Evolutionary conservation across 2,329 filamentous ascomycete genomes (phyloP).

Genomic region (Stagonosporopsis cucurbitacearum): DNA sequence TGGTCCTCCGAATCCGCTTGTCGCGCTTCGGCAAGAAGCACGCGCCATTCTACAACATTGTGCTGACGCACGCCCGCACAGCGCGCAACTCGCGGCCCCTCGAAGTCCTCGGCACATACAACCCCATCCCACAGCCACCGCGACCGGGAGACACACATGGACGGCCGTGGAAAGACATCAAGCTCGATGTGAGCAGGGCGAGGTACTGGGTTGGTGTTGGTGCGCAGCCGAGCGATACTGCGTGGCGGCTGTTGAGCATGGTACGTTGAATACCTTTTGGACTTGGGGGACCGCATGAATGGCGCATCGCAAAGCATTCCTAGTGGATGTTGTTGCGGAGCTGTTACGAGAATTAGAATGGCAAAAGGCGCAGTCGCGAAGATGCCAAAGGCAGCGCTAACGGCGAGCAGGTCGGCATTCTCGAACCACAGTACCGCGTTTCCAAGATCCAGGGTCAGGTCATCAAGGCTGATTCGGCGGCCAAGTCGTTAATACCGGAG

Average conservation of each 20-base stretch:
- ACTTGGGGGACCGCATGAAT: background rate
- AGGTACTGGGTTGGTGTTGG: slow-evolving; percentile 98
- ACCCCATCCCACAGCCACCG: slow-evolving; percentile 64
- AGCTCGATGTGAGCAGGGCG: slow-evolving; percentile 79
- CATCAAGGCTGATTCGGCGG: slow-evolving; percentile 38
- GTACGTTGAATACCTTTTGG: slow-evolving; percentile 42
- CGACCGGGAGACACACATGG: slow-evolving; percentile 57
- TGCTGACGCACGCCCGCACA: slow-evolving; percentile 88
- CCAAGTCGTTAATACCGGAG: slow-evolving; percentile 37
- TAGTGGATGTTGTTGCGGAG: background rate
- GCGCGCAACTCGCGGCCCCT: slow-evolving; percentile 87
- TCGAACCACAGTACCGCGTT: slow-evolving; percentile 48
- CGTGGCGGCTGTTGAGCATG: slow-evolving; percentile 86
- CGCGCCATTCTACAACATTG: slow-evolving; percentile 95
- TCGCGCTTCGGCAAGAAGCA: slow-evolving; percentile 91
- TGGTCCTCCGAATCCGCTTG: slow-evolving; percentile 94
- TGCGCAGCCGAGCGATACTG: slow-evolving; percentile 89
- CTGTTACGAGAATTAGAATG: background rate
- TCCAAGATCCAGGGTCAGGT: slow-evolving; percentile 42
- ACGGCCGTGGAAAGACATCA: slow-evolving; percentile 86
- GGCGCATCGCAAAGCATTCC: background rate
- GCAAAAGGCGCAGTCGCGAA: background rate
- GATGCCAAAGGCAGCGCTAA: background rate
- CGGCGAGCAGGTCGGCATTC: slow-evolving; percentile 38
- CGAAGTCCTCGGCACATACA: slow-evolving; percentile 81